Base-by-base conservation (phyloP, 2,329 filamentous ascomycete species). In the Neospermospora avenae region DNA sequence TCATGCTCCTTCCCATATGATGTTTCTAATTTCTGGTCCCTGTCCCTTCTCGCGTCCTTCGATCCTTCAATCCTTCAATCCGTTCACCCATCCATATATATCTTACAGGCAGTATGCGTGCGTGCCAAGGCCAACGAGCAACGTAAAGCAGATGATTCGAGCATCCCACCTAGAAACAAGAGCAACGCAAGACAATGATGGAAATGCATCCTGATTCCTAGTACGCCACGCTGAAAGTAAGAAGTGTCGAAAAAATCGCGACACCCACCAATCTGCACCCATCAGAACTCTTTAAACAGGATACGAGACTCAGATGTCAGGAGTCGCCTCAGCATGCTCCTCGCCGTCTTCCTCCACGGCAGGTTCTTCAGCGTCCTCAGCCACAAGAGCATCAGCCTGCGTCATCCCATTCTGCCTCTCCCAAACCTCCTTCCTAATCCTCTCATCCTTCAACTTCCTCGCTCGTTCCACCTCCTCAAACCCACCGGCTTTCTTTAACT, bases 401-500 rank as follows among this genome's bases (percentile, higher is more conserved):
- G 68, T 69, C 67, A 71, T 70, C 7, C 84, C 85, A 67, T 88
- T 87, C 77, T 83, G 80, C 44, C 84, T 76, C 68, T 87, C 84
- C 85, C 85, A 88, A 13, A 88, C 90, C 74, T 97, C 93, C 69
- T 85, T 88, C 59, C 93, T 82, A 61, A 92, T 91, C 67, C 84
- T 83, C 62, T 98, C 95, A 70, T 99, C 95, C 73, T 93, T 96
- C 37, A 87, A 84, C 71, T 88, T 88, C 53, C 95, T 82, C 48
- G 91, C 80, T 56, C 95, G 83, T 76, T 99, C 95, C 0, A 93
- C 88, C 76, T 99, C 95, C 74, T 98, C 95, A 53, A 96, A 88
- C 0, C 95, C 95, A 42, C 95, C 95, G 14, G 89, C 93, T 81
- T 98, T 98, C 82, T 96, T 98, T 67, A 99, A 78, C 75, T 90